Evolutionary conservation across 805 yeast species (phyloP), one percentile per base, ranked within the genome.

Genomic region (Jamesozyma piceae): DNA sequence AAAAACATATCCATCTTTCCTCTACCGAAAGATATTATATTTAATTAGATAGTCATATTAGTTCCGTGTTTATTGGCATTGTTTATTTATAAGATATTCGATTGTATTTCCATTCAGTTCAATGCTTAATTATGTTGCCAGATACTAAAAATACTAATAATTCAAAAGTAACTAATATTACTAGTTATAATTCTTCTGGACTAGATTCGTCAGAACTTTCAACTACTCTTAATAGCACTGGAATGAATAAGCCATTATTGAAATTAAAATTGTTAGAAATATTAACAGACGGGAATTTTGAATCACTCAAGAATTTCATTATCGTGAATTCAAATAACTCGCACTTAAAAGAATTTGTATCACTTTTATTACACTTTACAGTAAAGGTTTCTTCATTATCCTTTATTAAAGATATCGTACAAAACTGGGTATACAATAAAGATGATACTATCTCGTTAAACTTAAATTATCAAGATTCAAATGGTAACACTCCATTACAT

Each of bases 401-500:
- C 11, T 63, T 77, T 22, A 64, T 82, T 19, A 69, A 71, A 43
- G 68, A 68, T 42, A 66, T 83, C 19, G 62, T 77, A 9, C 47
- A 62, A 4, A 63, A 51, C 19, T 60, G 58, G 54, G 47, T 55
- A 1, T 49, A 55, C 15, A 48, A 41, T 2, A 33, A 44, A 9
- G 22, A 38, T 13, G 38, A 36, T 14, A 15, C 5, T 17, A 53
- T 65, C 9, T 38, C 50, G 14, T 52, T 74, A 33, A 87, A 85
- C 53, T 63, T 90, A 47, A 94, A 92, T 57, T 67, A 74, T 31
- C 83, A 76, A 49, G 95, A 89, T 53, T 66, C 68, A 3, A 80
- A 84, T 37, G 95, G 96, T 0, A 86, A 90, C 62, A 88, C 98
- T 0, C 92, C 97, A 0, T 69, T 92, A 37, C 99, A 92, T 61